Evolutionary conservation across 1,139 yeast genomes (phyloP), one percentile per base, ranked within the genome.

Genomic region (Saccharomyces hybrid): DNA sequence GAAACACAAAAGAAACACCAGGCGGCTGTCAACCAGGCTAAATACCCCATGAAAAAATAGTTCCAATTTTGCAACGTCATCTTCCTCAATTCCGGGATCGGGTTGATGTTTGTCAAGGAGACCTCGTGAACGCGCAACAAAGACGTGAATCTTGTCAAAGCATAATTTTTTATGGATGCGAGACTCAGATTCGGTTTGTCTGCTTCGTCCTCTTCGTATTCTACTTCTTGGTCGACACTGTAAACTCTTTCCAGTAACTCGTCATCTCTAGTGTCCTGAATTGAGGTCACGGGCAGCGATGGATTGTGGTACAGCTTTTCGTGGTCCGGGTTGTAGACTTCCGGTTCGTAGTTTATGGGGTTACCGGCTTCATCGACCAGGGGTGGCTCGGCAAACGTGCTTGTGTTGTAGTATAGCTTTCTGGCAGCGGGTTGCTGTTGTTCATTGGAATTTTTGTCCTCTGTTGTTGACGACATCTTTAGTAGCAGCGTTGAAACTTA

Each of bases 1-100:
- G 80, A 73, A 1, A 80, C 81, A 57, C 77, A 71, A 61, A 80
- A 81, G 64, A 78, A 81, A 59, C 80, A 84, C 70, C 80, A 70
- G 3, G 83, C 71, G 58, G 81, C 84, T 46, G 77, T 64, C 5
- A 79, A 68, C 84, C 84, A 81, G 5, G 78, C 80, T 47, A 73
- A 64, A 55, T 73, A 76, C 1, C 82, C 84, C 57, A 78, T 62
- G 48, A 70, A 62, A 60, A 76, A 78, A 53, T 74, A 73, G 55
- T 72, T 75, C 80, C 82, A 76, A 51, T 74, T 70, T 27, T 61
- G 59, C 29, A 57, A 50, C 3, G 65, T 64, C 73, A 76, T 70
- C 25, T 60, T 61, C 11, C 61, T 59, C 31, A 74, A 60, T 3
- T 71, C 73, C 1, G 72, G 73, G 16, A 71, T 50, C 2, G 77